Base-by-base conservation (phyloP, 345 rosid genomes). In the Corymbia maculata region DNA sequence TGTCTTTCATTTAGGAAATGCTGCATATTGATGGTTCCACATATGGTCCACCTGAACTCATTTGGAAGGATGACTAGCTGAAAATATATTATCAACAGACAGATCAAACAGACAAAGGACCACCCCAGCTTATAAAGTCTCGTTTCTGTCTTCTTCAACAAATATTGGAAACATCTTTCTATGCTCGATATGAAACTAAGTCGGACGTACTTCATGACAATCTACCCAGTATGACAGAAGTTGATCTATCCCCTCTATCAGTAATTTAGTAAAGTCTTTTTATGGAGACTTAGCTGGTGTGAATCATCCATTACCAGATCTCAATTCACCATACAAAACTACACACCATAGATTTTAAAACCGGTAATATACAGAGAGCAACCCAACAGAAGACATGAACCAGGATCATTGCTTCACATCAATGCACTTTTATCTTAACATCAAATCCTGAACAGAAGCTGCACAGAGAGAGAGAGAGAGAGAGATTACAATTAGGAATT, bases 401-500 rank as follows among this genome's bases (percentile, higher is more conserved):
- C 0, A 16, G 45, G 47, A 52, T 75, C 28, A 85, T 85, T 16
- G 28, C 86, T 52, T 85, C 55, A 52, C 55, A 52, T 42, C 49
- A 42, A 36, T 75, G 45, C 82, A 75, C 49, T 75, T 19, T 75
- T 75, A 17, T 75, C 49, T 75, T 47, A 36, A 75, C 49, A 17
- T 75, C 82, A 17, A 36, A 75, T 16, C 82, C 59, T 17, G 47
- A 52, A 85, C 10, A 36, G 52, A 45, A 52, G 51, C 22, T 52
- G 24, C 30, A 68, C 1, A 30, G 15, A 68, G 85, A n/a, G 42
- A 45, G 26, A 61, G 32, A 51, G 85, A 91, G 89, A 87, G 49
- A 53, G 89, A 88, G 30, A 88, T 92, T 89, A 97, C 99, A 97
- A 89, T 96, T 94, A 79, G 98, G 98, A 50, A 91, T 85, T 89